Base-by-base conservation (phyloP, 2,329 filamentous ascomycete species). In the Nigrospora sphaerica region DNA sequence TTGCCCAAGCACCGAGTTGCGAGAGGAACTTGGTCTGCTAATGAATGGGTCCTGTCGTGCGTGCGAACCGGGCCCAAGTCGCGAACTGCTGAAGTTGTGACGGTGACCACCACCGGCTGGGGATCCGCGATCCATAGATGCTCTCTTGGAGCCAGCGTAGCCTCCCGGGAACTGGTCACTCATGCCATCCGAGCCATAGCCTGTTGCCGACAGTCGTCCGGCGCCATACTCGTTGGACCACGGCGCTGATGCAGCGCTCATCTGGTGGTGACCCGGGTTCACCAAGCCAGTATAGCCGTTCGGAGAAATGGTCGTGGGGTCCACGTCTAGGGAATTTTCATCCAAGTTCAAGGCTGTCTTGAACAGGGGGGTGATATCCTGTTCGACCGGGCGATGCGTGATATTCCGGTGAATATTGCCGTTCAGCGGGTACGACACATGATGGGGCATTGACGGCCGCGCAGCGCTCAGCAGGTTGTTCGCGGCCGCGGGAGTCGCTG, bases 341-440 rank as follows among this genome's bases (percentile, higher is more conserved):
- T 67, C 64, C 17, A 75, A 45, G 2, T 51, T 56, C 19, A 72
- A 48, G 13, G 57, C 54, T 32, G 63, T 65, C 38, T 51, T 49
- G 42, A 70, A 62, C 18, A 61, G 58, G 3, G 64, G 53, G 4
- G 63, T 52, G 16, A 73, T 45, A 7, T 70, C 67, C 6, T 58
- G 54, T 10, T 69, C 64, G 7, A 66, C 17, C 37, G n/a, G 16
- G n/a, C 17, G 7, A 23, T 28, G 32, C 35, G 12, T n/a, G 45
- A 12, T 16, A 16, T 28, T 28, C 17, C 46, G 19, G 38, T 52
- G 60, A 32, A 54, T 53, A 11, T 66, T 61, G 14, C 62, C 63
- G 49, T 70, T 73, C 39, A 73, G 62, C 5, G 68, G 70, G 48
- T 75, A 71, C 0, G 77, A 76, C 6, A 67, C 58, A 3, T 72